Conservation (phyloP, 352 stramenopile genomes). For the Globisporangium viniferum region DNA sequence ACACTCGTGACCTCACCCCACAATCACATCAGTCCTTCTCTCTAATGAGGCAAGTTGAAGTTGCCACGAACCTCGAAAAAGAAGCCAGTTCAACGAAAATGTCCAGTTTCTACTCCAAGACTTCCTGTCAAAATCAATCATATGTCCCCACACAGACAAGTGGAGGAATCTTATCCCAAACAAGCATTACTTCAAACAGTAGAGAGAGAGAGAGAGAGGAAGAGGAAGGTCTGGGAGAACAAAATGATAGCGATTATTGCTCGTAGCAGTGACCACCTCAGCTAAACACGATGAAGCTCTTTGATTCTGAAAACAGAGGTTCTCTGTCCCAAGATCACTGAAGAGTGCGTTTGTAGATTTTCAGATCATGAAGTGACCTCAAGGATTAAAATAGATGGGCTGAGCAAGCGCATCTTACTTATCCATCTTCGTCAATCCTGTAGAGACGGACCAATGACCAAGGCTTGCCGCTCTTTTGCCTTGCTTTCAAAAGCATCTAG, state of each 20-base stretch:
- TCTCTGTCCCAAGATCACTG: not conserved
- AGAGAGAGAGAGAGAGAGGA: too few species aligned
- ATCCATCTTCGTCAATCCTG: not conserved
- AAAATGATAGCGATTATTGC: too few species aligned
- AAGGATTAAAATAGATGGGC: not conserved
- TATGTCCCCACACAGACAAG: too few species aligned
- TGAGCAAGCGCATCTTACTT: not conserved
- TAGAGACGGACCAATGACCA: not conserved
- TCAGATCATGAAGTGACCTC: not conserved
- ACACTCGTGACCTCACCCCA: not conserved
- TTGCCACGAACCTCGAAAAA: constrained; percentile 1
- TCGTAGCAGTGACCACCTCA: too few species aligned
- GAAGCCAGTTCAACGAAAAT: constrained; percentile 2
- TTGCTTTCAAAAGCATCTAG: not conserved
- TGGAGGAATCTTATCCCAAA: too few species aligned
- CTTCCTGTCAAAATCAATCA: not conserved
- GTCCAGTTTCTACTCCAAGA: not conserved
- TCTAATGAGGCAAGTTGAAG: not conserved
- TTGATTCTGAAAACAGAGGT: not conserved
- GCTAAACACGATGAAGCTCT: not conserved
- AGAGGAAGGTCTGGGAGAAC: too few species aligned
- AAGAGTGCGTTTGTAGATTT: not conserved
- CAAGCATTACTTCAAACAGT: too few species aligned
- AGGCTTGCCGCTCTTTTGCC: not conserved
- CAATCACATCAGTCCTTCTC: not conserved